Percentiles rank a stretch among this genome's conserved stretches.
Conservation (phyloP, 345 rosid genomes). For the Melaleuca quinquenervia region DNA sequence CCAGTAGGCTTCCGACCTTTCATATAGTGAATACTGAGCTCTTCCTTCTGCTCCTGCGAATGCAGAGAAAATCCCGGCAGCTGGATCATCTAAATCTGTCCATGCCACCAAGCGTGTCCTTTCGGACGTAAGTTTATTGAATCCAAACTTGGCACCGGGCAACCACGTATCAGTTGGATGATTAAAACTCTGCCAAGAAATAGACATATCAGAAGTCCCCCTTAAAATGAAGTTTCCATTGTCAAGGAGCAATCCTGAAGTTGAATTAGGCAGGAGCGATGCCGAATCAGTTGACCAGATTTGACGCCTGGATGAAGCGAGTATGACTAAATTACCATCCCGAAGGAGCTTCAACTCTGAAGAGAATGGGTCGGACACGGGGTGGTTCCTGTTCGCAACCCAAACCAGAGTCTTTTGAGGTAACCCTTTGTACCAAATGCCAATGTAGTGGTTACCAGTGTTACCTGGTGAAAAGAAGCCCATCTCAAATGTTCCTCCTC, state of each 20-base stretch:
- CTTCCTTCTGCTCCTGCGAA: not conserved
- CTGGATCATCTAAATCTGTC: constrained; percentile 1
- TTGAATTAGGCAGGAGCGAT: not conserved
- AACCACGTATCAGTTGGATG: constrained; percentile 6
- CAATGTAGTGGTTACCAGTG: not conserved
- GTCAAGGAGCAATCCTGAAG: not conserved
- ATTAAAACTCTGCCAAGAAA: constrained; percentile 4
- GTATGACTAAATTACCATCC: not conserved
- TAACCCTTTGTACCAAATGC: constrained; percentile 4
- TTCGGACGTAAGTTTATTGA: not conserved
- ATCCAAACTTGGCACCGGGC: constrained; percentile 1
- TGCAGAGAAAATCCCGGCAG: not conserved
- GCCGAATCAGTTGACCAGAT: not conserved
- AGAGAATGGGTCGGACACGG: not conserved
- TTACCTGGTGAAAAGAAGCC: constrained; percentile 5
- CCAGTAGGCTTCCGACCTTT: not conserved
- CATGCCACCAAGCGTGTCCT: not conserved
- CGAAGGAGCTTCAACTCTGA: not conserved
- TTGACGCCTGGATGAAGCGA: not conserved
- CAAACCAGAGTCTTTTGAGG: not conserved
- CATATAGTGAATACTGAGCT: not conserved
- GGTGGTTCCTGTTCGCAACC: not conserved
- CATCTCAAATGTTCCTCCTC: not conserved
- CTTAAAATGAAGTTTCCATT: constrained; percentile 1
- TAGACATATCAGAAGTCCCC: not conserved